A percentile compares a stretch with the other conserved stretches of the same genome.
Conservation (phyloP, 1,284 basidiomycete genomes). For the Trichosporon faecale region DNA sequence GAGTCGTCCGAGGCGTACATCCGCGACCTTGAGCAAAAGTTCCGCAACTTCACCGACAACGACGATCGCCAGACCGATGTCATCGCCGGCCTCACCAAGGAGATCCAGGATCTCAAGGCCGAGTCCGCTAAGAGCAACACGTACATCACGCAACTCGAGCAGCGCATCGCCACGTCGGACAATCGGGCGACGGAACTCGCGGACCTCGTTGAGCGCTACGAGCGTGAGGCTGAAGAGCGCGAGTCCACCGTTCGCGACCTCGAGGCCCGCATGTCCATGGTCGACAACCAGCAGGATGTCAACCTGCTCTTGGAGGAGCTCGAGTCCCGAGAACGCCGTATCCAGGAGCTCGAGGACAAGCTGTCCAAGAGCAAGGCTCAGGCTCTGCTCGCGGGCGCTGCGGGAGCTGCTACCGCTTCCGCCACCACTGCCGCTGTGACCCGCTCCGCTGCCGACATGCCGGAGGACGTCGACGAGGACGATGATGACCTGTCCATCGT, state of each 20-base stretch:
- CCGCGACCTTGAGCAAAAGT: slow-evolving; percentile 83
- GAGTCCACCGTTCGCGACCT: slow-evolving; percentile 66
- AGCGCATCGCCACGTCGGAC: slow-evolving; percentile 72
- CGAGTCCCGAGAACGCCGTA: slow-evolving; percentile 70
- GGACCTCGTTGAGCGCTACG: slow-evolving; percentile 70
- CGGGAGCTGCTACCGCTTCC: slow-evolving; percentile 47
- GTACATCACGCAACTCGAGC: slow-evolving; percentile 88
- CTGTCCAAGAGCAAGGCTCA: slow-evolving; percentile 52
- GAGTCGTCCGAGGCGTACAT: slow-evolving; percentile 90
- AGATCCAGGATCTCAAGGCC: slow-evolving; percentile 74
- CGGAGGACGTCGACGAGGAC: slow-evolving; percentile 6
- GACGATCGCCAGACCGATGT: slow-evolving; percentile 71
- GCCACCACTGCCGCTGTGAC: slow-evolving; percentile 9
- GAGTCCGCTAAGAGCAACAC: slow-evolving; percentile 66
- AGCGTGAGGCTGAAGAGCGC: slow-evolving; percentile 69
- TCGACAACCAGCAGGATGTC: slow-evolving; percentile 58
- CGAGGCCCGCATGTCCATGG: slow-evolving; percentile 65
- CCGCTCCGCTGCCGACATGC: background rate
- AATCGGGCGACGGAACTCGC: slow-evolving; percentile 67
- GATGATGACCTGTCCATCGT: slow-evolving; percentile 5
- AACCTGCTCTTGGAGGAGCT: slow-evolving; percentile 64
- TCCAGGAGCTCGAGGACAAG: slow-evolving; percentile 70
- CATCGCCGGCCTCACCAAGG: slow-evolving; percentile 75
- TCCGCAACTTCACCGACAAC: slow-evolving; percentile 75
- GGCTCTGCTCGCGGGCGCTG: slow-evolving; percentile 61